Evolutionary conservation across 2,329 filamentous ascomycete genomes (phyloP).

Genomic region (Hawksworthiomyces lignivorus): DNA sequence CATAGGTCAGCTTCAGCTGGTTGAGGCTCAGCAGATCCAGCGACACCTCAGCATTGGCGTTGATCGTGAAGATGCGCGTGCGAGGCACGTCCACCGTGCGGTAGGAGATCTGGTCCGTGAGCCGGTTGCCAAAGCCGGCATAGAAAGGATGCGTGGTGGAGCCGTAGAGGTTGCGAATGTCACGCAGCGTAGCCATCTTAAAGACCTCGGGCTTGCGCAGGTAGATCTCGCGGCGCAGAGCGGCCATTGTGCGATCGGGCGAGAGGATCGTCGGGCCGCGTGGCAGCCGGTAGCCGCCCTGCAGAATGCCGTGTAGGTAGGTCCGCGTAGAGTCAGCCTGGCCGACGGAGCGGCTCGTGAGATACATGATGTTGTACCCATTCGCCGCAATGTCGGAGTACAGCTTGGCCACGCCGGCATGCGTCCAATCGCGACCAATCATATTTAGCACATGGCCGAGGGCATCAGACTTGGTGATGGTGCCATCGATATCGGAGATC

Average conservation of each 20-base stretch:
- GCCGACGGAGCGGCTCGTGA: slow-evolving; percentile 88
- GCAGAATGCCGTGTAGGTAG: slow-evolving; percentile 81
- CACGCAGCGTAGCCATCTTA: slow-evolving; percentile 96
- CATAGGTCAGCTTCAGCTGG: slow-evolving; percentile 93
- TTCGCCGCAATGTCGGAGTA: slow-evolving; percentile 94
- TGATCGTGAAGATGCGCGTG: slow-evolving; percentile 92
- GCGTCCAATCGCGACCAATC: slow-evolving; percentile 97
- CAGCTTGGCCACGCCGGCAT: slow-evolving; percentile 90
- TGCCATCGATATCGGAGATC: slow-evolving; percentile 97
- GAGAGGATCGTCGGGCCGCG: slow-evolving; percentile 91
- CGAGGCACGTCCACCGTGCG: slow-evolving; percentile 92
- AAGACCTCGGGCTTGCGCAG: slow-evolving; percentile 95
- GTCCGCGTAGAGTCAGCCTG: slow-evolving; percentile 85
- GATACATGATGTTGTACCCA: slow-evolving; percentile 97
- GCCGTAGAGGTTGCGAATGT: slow-evolving; percentile 84
- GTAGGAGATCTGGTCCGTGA: slow-evolving; percentile 94
- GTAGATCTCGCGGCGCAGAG: slow-evolving; percentile 85
- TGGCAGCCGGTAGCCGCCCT: slow-evolving; percentile 80
- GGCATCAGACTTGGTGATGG: slow-evolving; percentile 95
- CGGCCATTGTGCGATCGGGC: slow-evolving; percentile 90
- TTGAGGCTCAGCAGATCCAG: slow-evolving; percentile 85
- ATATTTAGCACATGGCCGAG: slow-evolving; percentile 91
- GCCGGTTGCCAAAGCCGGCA: slow-evolving; percentile 90
- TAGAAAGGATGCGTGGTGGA: slow-evolving; percentile 78
- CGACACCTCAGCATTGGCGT: slow-evolving; percentile 92